A percentile compares a stretch with the other conserved stretches of the same genome.
These are phyloP conservation scores for Sphagnurus paluster DNA, from an alignment of 1,284 basidiomycete species.

Conservation along the genomic window DNA sequence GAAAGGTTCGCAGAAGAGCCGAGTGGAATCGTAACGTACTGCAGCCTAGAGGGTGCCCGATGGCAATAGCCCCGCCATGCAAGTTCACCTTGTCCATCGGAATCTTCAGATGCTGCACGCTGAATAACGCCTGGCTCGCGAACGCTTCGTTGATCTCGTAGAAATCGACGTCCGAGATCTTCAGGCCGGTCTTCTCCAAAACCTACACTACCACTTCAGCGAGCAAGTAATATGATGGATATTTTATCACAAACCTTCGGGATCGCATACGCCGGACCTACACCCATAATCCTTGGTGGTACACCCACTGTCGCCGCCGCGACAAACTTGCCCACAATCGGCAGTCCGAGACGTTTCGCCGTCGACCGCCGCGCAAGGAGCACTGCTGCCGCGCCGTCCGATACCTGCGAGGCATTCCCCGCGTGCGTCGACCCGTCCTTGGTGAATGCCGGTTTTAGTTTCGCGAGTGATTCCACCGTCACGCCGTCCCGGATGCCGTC, in stretches of 20 bases:
- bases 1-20: too few relatives aligned
- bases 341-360: constrained; percentile 88
- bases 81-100: constrained; percentile 84
- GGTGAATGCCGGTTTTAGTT: constrained; percentile 93
- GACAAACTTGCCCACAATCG: constrained; percentile 93
- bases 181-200: constrained; percentile 74
- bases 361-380: constrained; percentile 85
- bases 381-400: constrained; percentile 96
- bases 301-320: constrained; percentile 80
- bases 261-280: constrained; percentile 91
- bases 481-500: constrained; percentile 94
- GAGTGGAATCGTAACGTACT: too few relatives aligned
- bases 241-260: constrained; percentile 40
- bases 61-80: constrained; percentile 88
- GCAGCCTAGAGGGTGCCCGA: constrained; percentile 86
- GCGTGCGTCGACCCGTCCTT: constrained; percentile 93
- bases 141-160: constrained; percentile 97
- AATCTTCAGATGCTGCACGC: constrained; percentile 75
- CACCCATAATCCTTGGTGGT: constrained; percentile 87
- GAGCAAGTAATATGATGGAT: too few relatives aligned
- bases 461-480: constrained; percentile 81
- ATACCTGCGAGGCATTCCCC: constrained; percentile 90
- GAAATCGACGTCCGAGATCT: constrained; percentile 83
- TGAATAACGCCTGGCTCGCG: constrained; percentile 85
- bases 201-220: too few relatives aligned